phyloP scores from a whole-genome alignment of 257 asterid genomes.

The Nyctanthes arbortristis region DNA sequence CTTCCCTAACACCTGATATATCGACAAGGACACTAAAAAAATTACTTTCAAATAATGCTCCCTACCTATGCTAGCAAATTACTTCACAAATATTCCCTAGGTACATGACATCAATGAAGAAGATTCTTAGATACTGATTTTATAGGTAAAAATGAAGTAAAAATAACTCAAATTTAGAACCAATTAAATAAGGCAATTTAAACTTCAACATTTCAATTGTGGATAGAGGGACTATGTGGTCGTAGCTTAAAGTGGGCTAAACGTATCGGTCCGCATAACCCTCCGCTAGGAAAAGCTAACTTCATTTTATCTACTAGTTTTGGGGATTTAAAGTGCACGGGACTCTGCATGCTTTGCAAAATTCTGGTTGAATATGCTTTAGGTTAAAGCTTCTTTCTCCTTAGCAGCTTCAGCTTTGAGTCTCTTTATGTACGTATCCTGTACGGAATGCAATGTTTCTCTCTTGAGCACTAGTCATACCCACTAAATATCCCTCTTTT shows the following conservation, averaged over 20 bases:
- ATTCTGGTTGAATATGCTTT: constrained; percentile 6
- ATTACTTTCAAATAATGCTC: not conserved
- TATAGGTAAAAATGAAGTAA: not conserved
- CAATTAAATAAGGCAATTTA: not conserved
- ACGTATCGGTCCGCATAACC: not conserved
- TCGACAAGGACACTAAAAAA: no score
- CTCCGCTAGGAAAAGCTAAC: not conserved
- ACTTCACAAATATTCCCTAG: not conserved
- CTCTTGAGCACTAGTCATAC: not conserved
- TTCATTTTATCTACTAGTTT: constrained; percentile 10
- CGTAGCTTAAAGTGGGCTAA: not conserved
- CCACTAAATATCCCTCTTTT: not conserved
- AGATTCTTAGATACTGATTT: not conserved
- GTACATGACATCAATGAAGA: not conserved
- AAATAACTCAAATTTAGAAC: not conserved
- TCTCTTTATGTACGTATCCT: constrained; percentile 7
- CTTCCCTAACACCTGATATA: no score
- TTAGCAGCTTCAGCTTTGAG: constrained; percentile 18
- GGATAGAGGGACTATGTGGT: not conserved
- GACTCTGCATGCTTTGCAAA: not conserved
- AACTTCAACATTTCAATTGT: not conserved
- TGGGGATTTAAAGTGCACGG: constrained; percentile 1
- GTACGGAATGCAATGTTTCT: not conserved
- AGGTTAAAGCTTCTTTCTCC: constrained; percentile 1
- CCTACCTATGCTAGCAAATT: not conserved